Evolutionary conservation across 768 basidiomycete species (phyloP), one percentile per base, ranked within the genome.

Genomic region (Lentinula sp.): DNA sequence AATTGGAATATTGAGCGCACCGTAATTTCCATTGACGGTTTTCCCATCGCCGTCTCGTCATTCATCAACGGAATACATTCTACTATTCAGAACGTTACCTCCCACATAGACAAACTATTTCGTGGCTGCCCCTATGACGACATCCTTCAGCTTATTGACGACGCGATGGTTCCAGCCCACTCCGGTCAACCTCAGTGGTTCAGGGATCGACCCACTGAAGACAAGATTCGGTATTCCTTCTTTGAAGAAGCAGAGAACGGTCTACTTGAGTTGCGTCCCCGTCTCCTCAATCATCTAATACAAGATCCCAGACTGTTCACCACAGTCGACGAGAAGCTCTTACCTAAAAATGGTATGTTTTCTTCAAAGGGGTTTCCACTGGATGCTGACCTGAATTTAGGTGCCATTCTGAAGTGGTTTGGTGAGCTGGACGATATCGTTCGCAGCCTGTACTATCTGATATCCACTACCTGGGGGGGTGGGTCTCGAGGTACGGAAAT

Each of bases 391-490:
- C 23, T 48, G 18, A 4, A 2, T 4, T 18, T 36, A 51, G 59
- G 32, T 9, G 49, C 46, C 28, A n/a, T 51, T 18, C n/a, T 50
- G 9, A 7, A 18, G 20, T 60, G 59, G 59, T 52, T 67, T 1
- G 2, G 32, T 0, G n/a, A 65, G 5, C 53, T 68, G 0, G 61
- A 65, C n/a, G 37, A 63, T 4, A 57, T 65, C 0, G 48, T 66
- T 0, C 61, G 37, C 0, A 58, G 61, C 8, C 55, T 63, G 51
- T 68, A 62, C 20, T 68, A 60, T 28, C 57, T 56, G 2, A 32
- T 68, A 0, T 59, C 62, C 2, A 5, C 61, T 0, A 65, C 57
- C 0, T 68, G 66, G 64, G 64, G 64, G 2, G 66, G 67, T 0
- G 67, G 66, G 0, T 54, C 64, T 6, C 15, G 57, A 0, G 66